These are phyloP conservation scores for Aurinia saxatilis DNA, from an alignment of 345 rosid genomes.

Conservation along the genomic window DNA sequence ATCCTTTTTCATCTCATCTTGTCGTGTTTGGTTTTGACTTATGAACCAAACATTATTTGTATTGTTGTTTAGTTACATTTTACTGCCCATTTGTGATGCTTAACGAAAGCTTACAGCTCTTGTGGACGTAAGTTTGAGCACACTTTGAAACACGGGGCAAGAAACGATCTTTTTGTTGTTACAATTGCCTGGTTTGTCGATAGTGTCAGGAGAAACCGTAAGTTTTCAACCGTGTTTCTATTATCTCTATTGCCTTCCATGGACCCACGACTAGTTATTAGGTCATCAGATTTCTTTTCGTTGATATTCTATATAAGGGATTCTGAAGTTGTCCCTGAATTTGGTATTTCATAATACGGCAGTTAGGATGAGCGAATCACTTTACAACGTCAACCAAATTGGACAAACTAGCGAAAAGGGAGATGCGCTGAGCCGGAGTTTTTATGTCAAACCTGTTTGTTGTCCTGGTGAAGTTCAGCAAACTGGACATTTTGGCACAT, in stretches of 20 bases:
- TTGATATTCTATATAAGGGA: background rate
- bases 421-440: conserved; percentile 40
- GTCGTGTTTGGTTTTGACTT: too few relatives aligned
- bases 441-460: conserved; percentile 50
- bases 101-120: conserved; percentile 58
- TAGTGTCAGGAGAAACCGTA: conserved; percentile 81
- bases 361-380: conserved; percentile 89
- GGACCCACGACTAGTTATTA: background rate
- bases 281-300: background rate
- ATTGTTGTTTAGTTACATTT: too few relatives aligned
- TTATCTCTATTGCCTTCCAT: background rate
- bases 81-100: too few relatives aligned
- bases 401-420: conserved; percentile 34
- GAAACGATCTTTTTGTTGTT: conserved; percentile 70
- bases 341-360: conserved; percentile 16
- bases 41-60: background rate
- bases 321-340: conserved; percentile 6
- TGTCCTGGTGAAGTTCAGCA: conserved; percentile 50
- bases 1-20: conserved; percentile 43
- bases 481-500: conserved; percentile 37
- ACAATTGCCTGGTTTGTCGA: conserved; percentile 95
- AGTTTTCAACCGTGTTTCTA: conserved; percentile 4
- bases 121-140: conserved; percentile 92
- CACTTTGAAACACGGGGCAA: conserved; percentile 78
- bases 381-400: conserved; percentile 55